Base-by-base conservation (phyloP, 805 yeast species). In the Babjeviella inositovora region DNA sequence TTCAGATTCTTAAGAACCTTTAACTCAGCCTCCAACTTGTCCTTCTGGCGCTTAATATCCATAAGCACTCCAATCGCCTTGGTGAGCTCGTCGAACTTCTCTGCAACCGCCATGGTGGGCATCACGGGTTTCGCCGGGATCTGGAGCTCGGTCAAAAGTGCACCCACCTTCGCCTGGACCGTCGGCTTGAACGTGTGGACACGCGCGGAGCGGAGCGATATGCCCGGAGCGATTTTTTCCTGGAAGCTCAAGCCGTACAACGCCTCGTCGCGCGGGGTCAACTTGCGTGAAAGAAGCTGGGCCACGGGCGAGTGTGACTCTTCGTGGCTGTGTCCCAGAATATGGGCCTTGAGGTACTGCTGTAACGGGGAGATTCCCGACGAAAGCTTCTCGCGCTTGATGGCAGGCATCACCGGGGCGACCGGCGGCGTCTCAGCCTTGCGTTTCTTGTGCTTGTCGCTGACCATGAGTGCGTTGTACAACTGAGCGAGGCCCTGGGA, bases 401-500 rank as follows among this genome's bases (percentile, higher is more conserved):
- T 42, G 3, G 56, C 49, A 2, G 57, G 49, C 3, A 57, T 47
- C 3, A 62, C 58, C 5, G 60, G 60, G 24, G 37, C 34, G n/a
- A 62, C 61, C 5, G 53, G 41, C 4, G 62, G 62, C 21, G 38
- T 47, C 25, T 48, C 55, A 24, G 32, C 31, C 34, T 62, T 66
- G 17, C 69, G 56, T 34, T 59, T 61, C 38, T 67, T 66, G 19
- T 63, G 58, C 37, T 69, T 70, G 33, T 70, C 76, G 19, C 70
- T 52, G 11, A 64, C 57, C 67, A 85, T 70, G 29, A 90, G 57
- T 24, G 77, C 72, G 36, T 71, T 76, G 38, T 84, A 82, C 11
- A 90, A 57, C 39, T 80, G 93, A 2, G 93, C 70, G 25, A 90
- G 59, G 0, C 98, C 97, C 35, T 80, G 92, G 2, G 93, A 79